Percentiles rank a stretch among this genome's conserved stretches.
These are phyloP conservation scores for Cryptococcus depauperatus DNA, from an alignment of 1,284 basidiomycete genomes.

Conservation along the genomic window DNA sequence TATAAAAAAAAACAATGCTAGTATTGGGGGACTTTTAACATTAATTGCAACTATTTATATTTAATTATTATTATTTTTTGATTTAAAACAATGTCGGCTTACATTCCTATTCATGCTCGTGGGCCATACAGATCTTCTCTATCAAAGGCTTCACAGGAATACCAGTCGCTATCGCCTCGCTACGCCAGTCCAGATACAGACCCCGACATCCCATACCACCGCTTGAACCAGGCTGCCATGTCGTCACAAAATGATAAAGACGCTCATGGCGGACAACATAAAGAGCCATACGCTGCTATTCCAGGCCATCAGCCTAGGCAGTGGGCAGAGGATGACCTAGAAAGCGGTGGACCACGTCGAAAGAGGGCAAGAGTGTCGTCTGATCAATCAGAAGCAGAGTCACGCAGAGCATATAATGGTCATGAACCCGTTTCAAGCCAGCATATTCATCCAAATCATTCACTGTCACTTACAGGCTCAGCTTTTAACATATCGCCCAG, in stretches of 20 bases:
- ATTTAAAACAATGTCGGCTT: slow-evolving; percentile 13
- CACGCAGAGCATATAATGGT: slow-evolving; percentile 1
- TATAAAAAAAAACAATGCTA: too few relatives aligned
- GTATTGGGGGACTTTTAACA: too few relatives aligned
- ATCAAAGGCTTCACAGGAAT: slow-evolving; percentile 3
- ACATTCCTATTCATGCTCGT: slow-evolving; percentile 32
- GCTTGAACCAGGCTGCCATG: not conserved
- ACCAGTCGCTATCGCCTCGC: slow-evolving; percentile 13
- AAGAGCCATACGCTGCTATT: not conserved
- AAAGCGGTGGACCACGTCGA: slow-evolving; percentile 8
- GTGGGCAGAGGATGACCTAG: not conserved
- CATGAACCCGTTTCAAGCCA: not conserved
- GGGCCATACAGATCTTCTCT: slow-evolving; percentile 16
- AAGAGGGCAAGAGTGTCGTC: slow-evolving; percentile 10
- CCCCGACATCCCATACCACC: slow-evolving; percentile 5
- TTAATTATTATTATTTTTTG: not conserved
- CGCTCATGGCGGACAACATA: not conserved
- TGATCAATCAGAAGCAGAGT: slow-evolving; percentile 27
- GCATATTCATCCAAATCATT: not conserved
- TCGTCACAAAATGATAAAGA: not conserved
- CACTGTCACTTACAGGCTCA: slow-evolving; percentile 57
- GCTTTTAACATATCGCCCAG: slow-evolving; percentile 87
- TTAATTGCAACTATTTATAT: too few relatives aligned
- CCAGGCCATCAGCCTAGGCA: not conserved
- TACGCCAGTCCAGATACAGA: slow-evolving; percentile 37